These are phyloP conservation scores for Rosellinia necatrix DNA, from an alignment of 2,329 filamentous ascomycete genomes.

Conservation along the genomic window DNA sequence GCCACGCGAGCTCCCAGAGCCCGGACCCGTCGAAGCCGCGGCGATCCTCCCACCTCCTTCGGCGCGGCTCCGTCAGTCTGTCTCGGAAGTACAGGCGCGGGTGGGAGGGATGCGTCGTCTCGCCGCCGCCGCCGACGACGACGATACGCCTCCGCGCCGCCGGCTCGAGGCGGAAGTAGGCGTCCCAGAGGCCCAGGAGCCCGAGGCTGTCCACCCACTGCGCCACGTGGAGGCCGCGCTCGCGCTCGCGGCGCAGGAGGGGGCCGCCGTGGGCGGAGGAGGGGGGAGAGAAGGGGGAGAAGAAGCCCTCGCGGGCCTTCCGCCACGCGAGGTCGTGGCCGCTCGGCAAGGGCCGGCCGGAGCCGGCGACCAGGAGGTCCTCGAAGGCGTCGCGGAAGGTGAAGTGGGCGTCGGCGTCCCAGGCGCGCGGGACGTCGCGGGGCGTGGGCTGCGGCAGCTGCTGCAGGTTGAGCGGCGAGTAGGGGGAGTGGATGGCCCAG, in stretches of 20 bases:
- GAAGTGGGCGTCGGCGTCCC: slow-evolving; percentile 41
- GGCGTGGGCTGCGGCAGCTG: slow-evolving; percentile 54
- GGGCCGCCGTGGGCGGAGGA: no score
- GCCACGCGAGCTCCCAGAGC: slow-evolving; percentile 6
- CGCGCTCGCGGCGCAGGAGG: neutral
- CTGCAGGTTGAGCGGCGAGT: slow-evolving; percentile 52
- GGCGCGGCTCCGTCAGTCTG: neutral
- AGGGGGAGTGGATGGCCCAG: slow-evolving; percentile 47
- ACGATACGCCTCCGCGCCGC: no score
- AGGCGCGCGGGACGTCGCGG: slow-evolving; percentile 42
- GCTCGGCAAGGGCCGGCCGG: slow-evolving; percentile 48
- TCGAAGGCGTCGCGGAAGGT: slow-evolving; percentile 63
- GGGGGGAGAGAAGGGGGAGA: no score
- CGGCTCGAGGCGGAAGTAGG: slow-evolving; percentile 38
- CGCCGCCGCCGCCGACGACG: no score
- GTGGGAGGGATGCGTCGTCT: no score
- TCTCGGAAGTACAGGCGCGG: neutral
- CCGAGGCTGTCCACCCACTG: slow-evolving; percentile 49
- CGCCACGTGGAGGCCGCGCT: slow-evolving; percentile 44
- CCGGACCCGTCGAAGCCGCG: neutral
- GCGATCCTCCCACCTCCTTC: neutral
- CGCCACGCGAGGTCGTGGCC: slow-evolving; percentile 37
- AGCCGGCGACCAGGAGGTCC: slow-evolving; percentile 57
- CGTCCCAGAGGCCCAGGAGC: slow-evolving; percentile 45
- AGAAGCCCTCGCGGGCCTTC: slow-evolving; percentile 5